These are phyloP conservation scores for Melocanna baccifera DNA, from an alignment of 176 grass and related monocot species.

Conservation along the genomic window DNA sequence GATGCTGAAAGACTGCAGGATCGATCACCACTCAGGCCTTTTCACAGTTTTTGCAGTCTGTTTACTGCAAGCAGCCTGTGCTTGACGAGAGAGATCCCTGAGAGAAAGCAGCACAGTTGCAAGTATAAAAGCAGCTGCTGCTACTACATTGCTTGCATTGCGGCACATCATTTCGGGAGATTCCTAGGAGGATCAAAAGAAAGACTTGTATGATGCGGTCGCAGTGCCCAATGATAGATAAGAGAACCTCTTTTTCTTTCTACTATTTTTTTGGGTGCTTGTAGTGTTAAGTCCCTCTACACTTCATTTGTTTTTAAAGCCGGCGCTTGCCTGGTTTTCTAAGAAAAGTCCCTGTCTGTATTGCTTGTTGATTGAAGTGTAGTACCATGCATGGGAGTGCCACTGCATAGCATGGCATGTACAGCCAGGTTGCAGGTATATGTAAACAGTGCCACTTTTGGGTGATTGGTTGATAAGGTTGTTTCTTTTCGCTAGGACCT, in stretches of 20 bases:
- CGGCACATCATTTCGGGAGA: conserved; percentile 50
- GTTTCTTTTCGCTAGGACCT: too few species aligned
- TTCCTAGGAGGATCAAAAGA: conserved; percentile 61
- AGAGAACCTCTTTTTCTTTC: not conserved
- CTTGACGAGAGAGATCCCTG: conserved; percentile 8
- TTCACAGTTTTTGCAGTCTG: conserved; percentile 10
- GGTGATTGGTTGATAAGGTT: conserved; percentile 27
- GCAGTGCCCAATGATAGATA: conserved; percentile 41
- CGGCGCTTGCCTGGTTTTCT: not conserved
- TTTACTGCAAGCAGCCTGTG: conserved; percentile 36
- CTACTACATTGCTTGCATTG: conserved; percentile 15
- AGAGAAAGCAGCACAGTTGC: conserved; percentile 21
- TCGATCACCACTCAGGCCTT: not conserved
- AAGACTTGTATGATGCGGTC: conserved; percentile 5
- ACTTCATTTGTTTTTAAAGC: not conserved
- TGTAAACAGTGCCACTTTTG: conserved; percentile 14
- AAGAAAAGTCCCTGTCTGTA: not conserved
- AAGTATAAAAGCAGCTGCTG: conserved; percentile 12
- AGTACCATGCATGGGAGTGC: not conserved
- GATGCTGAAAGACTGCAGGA: not conserved
- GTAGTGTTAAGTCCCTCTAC: not conserved
- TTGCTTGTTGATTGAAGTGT: not conserved
- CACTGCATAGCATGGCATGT: not conserved
- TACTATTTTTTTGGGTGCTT: not conserved
- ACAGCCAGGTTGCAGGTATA: not conserved